Evolutionary conservation across 2,329 filamentous ascomycete genomes (phyloP).

Genomic region (Akanthomyces uredinophilus): DNA sequence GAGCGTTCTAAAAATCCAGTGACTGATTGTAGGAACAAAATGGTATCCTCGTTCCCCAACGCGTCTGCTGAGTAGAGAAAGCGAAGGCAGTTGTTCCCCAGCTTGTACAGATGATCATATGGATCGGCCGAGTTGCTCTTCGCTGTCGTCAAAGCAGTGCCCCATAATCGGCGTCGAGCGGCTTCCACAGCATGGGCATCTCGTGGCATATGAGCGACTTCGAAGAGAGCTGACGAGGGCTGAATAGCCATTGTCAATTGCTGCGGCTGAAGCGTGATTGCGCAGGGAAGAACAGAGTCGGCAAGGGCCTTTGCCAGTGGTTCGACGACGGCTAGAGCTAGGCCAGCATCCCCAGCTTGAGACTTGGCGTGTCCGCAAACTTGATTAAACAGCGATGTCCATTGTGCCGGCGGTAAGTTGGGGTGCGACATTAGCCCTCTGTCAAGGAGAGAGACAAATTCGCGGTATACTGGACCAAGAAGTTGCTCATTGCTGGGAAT

Average conservation of each 20-base stretch:
- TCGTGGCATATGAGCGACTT: constrained; percentile 48
- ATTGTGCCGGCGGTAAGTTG: constrained; percentile 41
- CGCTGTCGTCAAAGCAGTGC: constrained; percentile 24
- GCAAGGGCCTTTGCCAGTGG: constrained; percentile 57
- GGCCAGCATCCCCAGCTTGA: constrained; percentile 63
- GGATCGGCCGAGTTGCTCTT: constrained; percentile 52
- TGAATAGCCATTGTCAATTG: constrained; percentile 1
- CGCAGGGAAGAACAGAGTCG: constrained; percentile 28
- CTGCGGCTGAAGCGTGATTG: not conserved
- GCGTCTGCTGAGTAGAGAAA: constrained; percentile 46
- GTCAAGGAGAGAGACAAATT: constrained; percentile 62
- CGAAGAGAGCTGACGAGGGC: constrained; percentile 39
- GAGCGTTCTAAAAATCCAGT: constrained; percentile 41
- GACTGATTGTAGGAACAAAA: constrained; percentile 49
- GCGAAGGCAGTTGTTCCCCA: constrained; percentile 49
- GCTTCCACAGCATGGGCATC: constrained; percentile 61
- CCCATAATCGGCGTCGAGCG: constrained; percentile 61
- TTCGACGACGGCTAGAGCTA: constrained; percentile 64
- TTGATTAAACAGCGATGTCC: constrained; percentile 52
- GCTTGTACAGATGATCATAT: constrained; percentile 61
- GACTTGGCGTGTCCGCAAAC: constrained; percentile 52
- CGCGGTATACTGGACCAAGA: constrained; percentile 64
- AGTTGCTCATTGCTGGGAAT: constrained; percentile 34
- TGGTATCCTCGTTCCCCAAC: constrained; percentile 33
- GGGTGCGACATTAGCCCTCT: constrained; percentile 50